Conservation (phyloP, 345 rosid genomes). For the Moringa oleifera region DNA sequence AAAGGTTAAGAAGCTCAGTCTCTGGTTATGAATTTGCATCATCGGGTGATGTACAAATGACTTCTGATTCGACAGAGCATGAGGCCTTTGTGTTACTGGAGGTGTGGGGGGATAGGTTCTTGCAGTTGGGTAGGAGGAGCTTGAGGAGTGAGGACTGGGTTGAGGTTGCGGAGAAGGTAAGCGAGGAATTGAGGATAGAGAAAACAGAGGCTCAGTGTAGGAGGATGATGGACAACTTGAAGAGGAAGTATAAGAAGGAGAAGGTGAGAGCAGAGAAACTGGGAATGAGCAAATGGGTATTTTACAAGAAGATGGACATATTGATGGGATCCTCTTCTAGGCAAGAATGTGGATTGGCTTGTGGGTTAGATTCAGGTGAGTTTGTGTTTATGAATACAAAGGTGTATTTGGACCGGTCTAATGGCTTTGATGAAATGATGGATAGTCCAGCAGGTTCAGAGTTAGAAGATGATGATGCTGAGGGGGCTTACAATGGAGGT, state of each 20-base stretch:
- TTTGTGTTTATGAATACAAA: constrained; percentile 67
- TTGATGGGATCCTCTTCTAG: constrained; percentile 56
- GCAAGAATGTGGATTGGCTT: constrained; percentile 67
- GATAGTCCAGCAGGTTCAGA: constrained; percentile 85
- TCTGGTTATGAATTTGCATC: constrained; percentile 78
- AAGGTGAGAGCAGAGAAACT: constrained; percentile 43
- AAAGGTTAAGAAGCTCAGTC: constrained; percentile 62
- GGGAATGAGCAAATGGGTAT: constrained; percentile 71
- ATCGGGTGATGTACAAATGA: constrained; percentile 55
- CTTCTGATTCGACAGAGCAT: constrained; percentile 85
- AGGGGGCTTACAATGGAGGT: constrained; percentile 62
- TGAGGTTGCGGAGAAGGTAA: constrained; percentile 92
- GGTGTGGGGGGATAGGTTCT: constrained; percentile 87
- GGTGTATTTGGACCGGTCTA: constrained; percentile 57
- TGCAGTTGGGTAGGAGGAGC: constrained; percentile 86
- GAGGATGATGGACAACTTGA: constrained; percentile 77
- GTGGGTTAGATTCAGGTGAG: constrained; percentile 91
- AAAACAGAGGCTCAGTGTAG: constrained; percentile 83
- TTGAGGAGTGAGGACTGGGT: constrained; percentile 92
- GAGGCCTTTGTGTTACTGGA: constrained; percentile 82
- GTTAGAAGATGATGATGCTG: constrained; percentile 34
- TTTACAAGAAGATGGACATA: constrained; percentile 81
- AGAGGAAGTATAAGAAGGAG: constrained; percentile 95
- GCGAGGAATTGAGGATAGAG: constrained; percentile 66
- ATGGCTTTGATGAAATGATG: constrained; percentile 84